Evolutionary conservation across 805 yeast species (phyloP), one percentile per base, ranked within the genome.

Genomic region (Ogataea allantospora): DNA sequence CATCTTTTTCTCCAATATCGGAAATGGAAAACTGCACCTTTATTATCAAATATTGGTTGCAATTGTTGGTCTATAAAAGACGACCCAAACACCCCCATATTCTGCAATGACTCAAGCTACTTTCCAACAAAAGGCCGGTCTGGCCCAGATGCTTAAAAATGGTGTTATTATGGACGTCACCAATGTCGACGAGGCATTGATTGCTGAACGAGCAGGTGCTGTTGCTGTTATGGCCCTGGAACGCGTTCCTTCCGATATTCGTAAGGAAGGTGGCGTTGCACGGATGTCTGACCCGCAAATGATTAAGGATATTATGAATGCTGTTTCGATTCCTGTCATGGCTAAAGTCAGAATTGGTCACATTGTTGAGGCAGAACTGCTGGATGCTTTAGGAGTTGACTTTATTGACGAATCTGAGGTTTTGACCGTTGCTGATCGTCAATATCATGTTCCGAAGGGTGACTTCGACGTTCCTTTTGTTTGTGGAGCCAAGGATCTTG

Each of bases 161-260:
- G 83, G 85, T 43, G 86, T 79, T 34, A 77, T 77, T 47, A 76
- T 77, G 83, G 83, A 77, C 55, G 93, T 83, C 25, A 87, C 83
- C 42, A 83, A 71, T 42, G 80, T 81, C 23, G 93, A 85, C 54
- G 93, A 85, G 64, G 95, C 95, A 15, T 60, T 68, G 29, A 75
- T 85, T 35, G 95, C 95, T 16, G 91, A 85, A 60, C 69, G 66
- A 38, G 91, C 95, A 3, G 95, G 95, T 43, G 95, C 95, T 10
- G 82, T 86, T 65, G 91, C 95, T 10, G 95, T 85, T 15, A 85
- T 85, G 95, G 95, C 95, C 4, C 69, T 85, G 47, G 95, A 85
- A 64, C 67, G 82, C 51, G 86, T 85, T 41, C 95, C 95, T 8
- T 88, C 93, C 6, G 93, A 85, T 57, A 85, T 85, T 76, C 75